Base-by-base conservation (phyloP, 257 asterid species). In the Solanum ossicruentum region DNA sequence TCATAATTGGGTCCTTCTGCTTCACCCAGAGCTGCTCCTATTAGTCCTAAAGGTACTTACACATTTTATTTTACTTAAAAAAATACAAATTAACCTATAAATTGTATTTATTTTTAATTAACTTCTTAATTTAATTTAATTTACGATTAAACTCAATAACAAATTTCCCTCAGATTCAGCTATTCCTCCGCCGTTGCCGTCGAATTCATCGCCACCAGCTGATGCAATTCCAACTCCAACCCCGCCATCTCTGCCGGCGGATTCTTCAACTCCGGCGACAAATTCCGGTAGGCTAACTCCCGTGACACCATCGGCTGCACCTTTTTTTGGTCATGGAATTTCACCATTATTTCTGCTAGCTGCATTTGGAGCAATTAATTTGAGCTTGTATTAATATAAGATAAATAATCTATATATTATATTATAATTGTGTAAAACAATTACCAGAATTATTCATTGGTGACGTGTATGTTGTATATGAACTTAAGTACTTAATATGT, bases 251-350 rank as follows among this genome's bases (percentile, higher is more conserved):
- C 58, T 80, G 6, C 82, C 85, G 1, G 55, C 18, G 10, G 23
- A 43, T 52, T 60, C 90, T 2, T 73, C 43, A 47, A 51, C 21
- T 73, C 21, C 81, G 21, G 81, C 13, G 39, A 73, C 43, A 15
- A 63, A 52, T 45, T 21, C 43, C 84, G 85, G 51, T 12, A 85
- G 6, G 18, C 84, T 65, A 84, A 81, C 55, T 7, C 88, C 86
- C 41, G 60, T 73, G n/a, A 75, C 28, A 20, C 87, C 91, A 51
- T 89, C 91, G 6, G 84, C 88, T 54, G 91, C 91, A 63, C 83
- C 86, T 10, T 23, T 57, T 23, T 36, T 73, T 7, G 5, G 60
- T 23, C 10, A 81, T 12, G 80, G 82, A 52, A 51, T 81, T 77
- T 87, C 88, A 21, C 88, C 82, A 13, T 17, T 84, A 41, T 54